Evolutionary conservation across 73 alveolate genomes (phyloP).

Genomic region (Diophrys sp.): DNA sequence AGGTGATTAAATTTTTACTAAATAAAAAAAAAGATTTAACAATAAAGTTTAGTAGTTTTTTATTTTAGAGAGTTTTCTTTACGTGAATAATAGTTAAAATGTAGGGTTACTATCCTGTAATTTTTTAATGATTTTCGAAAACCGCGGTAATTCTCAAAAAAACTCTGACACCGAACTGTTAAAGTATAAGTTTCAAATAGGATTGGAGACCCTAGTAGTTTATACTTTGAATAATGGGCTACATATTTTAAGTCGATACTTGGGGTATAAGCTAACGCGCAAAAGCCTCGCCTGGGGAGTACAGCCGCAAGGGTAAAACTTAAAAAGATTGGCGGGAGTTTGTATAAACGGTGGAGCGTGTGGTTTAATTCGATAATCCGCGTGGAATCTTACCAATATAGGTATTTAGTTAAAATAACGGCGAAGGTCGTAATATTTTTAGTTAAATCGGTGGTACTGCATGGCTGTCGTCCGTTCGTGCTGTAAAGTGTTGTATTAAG

Average conservation of each 20-base stretch:
- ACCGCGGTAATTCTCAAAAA: slow-evolving; percentile 47
- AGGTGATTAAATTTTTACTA: slow-evolving; percentile 19
- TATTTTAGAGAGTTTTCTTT: slow-evolving; percentile 15
- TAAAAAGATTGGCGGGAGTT: slow-evolving; percentile 63
- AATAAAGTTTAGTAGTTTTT: neutral
- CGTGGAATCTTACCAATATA: slow-evolving; percentile 50
- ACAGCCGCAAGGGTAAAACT: slow-evolving; percentile 58
- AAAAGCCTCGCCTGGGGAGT: slow-evolving; percentile 59
- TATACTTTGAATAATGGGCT: slow-evolving; percentile 50
- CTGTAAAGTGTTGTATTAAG: slow-evolving; percentile 40
- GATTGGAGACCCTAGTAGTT: slow-evolving; percentile 73
- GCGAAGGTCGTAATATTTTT: neutral
- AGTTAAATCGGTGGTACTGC: slow-evolving; percentile 30
- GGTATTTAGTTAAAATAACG: neutral
- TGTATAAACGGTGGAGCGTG: slow-evolving; percentile 59
- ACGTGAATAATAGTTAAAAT: slow-evolving; percentile 7
- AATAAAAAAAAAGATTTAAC: slow-evolving; percentile 22
- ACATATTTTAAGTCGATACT: slow-evolving; percentile 10
- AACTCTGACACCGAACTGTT: slow-evolving; percentile 43
- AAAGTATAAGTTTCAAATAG: slow-evolving; percentile 51
- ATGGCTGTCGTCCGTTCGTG: slow-evolving; percentile 73
- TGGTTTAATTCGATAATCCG: slow-evolving; percentile 58
- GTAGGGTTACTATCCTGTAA: slow-evolving; percentile 39
- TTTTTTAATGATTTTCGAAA: slow-evolving; percentile 20
- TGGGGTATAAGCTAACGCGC: slow-evolving; percentile 38